Evolutionary conservation across 208 protist species (phyloP).

Genomic region (Tetramitus jugosus): DNA sequence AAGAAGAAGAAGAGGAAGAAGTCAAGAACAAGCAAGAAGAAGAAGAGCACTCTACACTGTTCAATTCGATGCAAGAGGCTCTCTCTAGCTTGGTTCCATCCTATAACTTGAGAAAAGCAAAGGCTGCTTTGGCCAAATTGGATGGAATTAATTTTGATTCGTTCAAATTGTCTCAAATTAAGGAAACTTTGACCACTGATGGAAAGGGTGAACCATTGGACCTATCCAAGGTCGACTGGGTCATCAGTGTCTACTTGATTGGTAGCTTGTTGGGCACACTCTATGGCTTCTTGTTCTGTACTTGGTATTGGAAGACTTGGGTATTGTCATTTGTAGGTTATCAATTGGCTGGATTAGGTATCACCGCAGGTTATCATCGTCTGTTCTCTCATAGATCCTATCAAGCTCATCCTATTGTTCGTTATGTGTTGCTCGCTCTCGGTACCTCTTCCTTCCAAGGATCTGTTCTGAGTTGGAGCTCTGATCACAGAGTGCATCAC

Average conservation of each 20-base stretch:
- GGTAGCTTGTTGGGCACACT: not conserved
- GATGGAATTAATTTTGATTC: conserved; percentile 11
- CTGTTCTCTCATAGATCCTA: conserved; percentile 74
- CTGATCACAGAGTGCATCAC: conserved; percentile 80
- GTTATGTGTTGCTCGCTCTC: conserved; percentile 62
- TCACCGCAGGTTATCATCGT: conserved; percentile 75
- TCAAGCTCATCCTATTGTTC: conserved; percentile 47
- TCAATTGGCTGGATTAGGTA: conserved; percentile 69
- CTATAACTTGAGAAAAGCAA: conserved; percentile 1
- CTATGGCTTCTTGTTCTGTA: not conserved
- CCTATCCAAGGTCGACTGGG: conserved; percentile 18
- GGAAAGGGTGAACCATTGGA: too few relatives aligned
- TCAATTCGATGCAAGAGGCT: too few relatives aligned
- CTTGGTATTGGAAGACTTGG: conserved; percentile 60
- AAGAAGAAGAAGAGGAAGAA: not conserved
- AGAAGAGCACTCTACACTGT: too few relatives aligned
- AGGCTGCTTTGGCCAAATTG: not conserved
- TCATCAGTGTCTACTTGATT: not conserved
- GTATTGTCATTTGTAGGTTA: conserved; percentile 55
- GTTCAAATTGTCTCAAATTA: too few relatives aligned
- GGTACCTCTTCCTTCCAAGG: conserved; percentile 75
- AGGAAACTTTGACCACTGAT: too few relatives aligned
- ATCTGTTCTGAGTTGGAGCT: conserved; percentile 69
- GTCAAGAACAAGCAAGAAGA: too few relatives aligned
- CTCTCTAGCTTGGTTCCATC: not conserved